phyloP scores from a whole-genome alignment of 768 basidiomycete genomes.

The Hortiboletus flavorubellus region DNA sequence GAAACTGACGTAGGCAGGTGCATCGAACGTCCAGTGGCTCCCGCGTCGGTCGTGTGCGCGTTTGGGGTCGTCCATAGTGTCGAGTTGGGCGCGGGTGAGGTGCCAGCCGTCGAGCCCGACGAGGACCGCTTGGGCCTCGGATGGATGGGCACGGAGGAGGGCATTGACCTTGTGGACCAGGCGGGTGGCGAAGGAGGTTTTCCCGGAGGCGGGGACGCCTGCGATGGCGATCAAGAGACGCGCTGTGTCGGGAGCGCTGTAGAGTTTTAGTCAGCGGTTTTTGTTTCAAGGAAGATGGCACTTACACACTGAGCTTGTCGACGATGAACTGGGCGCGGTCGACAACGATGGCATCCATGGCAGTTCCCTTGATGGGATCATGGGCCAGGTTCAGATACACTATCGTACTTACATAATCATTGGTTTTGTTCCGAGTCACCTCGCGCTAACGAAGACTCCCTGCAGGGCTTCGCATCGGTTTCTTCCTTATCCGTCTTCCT shows the following conservation, averaged over 20 bases:
- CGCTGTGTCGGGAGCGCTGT: conserved; percentile 14
- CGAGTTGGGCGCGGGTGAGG: conserved; percentile 73
- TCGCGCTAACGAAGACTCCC: too few species aligned
- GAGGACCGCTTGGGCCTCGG: conserved; percentile 46
- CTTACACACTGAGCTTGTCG: conserved; percentile 39
- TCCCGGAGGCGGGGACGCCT: conserved; percentile 85
- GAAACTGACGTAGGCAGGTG: conserved; percentile 65
- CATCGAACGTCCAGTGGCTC: conserved; percentile 90
- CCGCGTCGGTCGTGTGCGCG: conserved; percentile 80
- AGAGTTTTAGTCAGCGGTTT: neutral
- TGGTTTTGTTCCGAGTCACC: too few species aligned
- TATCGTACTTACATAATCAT: too few species aligned
- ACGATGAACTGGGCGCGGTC: conserved; percentile 40
- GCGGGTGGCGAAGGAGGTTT: conserved; percentile 68
- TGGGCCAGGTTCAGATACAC: too few species aligned
- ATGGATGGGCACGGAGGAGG: conserved; percentile 23
- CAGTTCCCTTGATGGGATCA: too few species aligned
- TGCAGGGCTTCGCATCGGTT: too few species aligned
- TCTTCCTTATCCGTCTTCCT: too few species aligned
- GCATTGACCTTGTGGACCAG: conserved; percentile 54
- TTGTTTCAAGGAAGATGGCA: neutral
- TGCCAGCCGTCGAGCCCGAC: conserved; percentile 95
- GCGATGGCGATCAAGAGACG: conserved; percentile 72
- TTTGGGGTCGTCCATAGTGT: conserved; percentile 68
- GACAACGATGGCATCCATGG: conserved; percentile 35